Percentiles rank a stretch among this genome's conserved stretches.
These are phyloP conservation scores for Pseudonitzschia pungens DNA, from an alignment of 108 stramenopile species.

Conservation along the genomic window DNA sequence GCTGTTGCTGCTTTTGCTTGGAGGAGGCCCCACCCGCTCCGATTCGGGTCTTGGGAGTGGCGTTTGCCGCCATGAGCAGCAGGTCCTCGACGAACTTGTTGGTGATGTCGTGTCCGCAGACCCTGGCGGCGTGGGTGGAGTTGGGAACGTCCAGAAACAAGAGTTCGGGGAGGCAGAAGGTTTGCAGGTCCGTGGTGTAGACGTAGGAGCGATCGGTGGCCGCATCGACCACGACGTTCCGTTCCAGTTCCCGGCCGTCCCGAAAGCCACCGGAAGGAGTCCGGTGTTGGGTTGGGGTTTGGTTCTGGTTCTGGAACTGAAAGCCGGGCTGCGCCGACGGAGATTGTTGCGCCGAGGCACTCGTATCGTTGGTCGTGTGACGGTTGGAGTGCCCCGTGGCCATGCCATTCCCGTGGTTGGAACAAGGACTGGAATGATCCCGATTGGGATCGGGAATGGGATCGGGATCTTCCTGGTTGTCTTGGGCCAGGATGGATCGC, in stretches of 20 bases:
- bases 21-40: not conserved
- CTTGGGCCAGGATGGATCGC: not conserved
- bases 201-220: constrained; percentile 9
- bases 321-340: too few species aligned
- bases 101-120: not conserved
- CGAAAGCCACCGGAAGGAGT: not conserved
- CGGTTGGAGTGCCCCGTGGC: too few species aligned
- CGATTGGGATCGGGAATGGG: too few species aligned
- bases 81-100: constrained; percentile 4
- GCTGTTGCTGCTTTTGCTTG: not conserved
- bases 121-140: not conserved
- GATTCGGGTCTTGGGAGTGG: too few species aligned
- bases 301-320: too few species aligned
- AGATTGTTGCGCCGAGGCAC: too few species aligned
- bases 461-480: too few species aligned
- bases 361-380: too few species aligned
- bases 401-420: too few species aligned
- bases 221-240: not conserved
- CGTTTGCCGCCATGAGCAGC: not conserved
- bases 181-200: constrained; percentile 9
- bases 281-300: not conserved
- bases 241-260: constrained; percentile 9
- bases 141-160: constrained; percentile 13
- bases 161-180: not conserved
- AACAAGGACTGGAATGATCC: too few species aligned